Evolutionary conservation across 2,329 filamentous ascomycete genomes (phyloP).

Genomic region (Domatiomyces catenatus): DNA sequence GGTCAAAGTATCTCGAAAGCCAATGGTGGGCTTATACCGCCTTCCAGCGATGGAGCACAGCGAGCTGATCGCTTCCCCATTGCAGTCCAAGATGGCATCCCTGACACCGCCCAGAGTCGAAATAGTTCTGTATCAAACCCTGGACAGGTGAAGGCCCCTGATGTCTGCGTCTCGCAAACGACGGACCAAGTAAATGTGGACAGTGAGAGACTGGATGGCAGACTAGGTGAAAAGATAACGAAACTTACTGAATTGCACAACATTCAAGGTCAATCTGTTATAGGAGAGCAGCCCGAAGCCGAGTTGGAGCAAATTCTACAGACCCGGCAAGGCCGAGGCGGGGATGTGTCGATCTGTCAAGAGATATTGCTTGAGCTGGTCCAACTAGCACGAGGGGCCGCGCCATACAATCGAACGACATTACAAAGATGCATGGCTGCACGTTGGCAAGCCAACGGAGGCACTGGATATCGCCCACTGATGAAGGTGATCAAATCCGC

Average conservation of each 20-base stretch:
- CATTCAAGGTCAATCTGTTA: not conserved
- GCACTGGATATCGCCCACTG: conserved; percentile 32
- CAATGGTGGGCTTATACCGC: not conserved
- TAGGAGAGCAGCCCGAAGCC: not conserved
- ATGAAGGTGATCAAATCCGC: conserved; percentile 36
- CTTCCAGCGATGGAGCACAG: not conserved
- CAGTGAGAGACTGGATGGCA: not conserved
- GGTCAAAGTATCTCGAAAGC: not conserved
- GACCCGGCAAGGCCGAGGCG: conserved; percentile 1
- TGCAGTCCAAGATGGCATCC: not conserved
- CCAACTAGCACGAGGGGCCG: conserved; percentile 38
- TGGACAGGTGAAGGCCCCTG: not conserved
- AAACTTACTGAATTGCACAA: not conserved
- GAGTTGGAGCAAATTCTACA: not conserved
- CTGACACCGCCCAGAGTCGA: not conserved
- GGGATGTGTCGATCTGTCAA: conserved; percentile 15
- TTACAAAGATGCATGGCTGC: conserved; percentile 10
- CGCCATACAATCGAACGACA: conserved; percentile 35
- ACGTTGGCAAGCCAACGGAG: conserved; percentile 33
- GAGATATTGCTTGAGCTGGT: conserved; percentile 41
- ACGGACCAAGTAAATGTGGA: not conserved
- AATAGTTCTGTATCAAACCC: not conserved
- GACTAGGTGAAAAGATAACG: not conserved
- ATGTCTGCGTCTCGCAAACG: not conserved
- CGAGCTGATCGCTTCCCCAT: not conserved